Percentiles rank a stretch among this genome's conserved stretches.
phyloP scores from a whole-genome alignment of 306 rosid species.

The Trifolium subterraneum region DNA sequence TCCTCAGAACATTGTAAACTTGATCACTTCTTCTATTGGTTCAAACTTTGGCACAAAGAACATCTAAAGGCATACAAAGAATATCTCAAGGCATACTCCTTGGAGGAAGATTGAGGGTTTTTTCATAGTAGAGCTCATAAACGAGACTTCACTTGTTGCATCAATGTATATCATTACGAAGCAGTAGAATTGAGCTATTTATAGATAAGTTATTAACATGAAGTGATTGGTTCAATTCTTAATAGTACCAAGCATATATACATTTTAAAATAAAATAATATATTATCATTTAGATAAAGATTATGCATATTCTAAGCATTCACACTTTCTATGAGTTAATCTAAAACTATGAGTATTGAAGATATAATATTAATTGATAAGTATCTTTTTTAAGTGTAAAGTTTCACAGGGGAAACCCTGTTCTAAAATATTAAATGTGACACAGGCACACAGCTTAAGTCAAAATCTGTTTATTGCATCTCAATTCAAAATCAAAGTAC shows the following conservation, averaged over 20 bases:
- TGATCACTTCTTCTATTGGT: too few species aligned
- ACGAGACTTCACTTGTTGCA: neutral
- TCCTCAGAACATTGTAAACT: too few species aligned
- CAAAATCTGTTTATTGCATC: constrained; percentile 23
- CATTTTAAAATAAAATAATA: neutral
- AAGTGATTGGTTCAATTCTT: neutral
- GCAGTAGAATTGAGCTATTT: neutral
- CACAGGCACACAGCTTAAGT: neutral
- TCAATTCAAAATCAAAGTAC: constrained; percentile 24
- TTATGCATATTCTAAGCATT: neutral
- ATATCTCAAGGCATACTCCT: too few species aligned
- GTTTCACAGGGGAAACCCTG: constrained; percentile 2
- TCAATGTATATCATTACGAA: constrained; percentile 1
- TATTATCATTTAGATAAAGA: neutral
- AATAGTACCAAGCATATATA: neutral
- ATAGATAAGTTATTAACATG: neutral
- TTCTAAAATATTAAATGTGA: constrained; percentile 6
- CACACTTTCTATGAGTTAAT: constrained; percentile 4
- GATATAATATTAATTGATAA: neutral
- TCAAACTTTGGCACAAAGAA: too few species aligned
- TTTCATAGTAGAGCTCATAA: too few species aligned
- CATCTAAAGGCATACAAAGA: too few species aligned
- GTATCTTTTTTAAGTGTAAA: neutral
- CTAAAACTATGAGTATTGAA: constrained; percentile 6
- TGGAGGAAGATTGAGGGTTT: too few species aligned